Evolutionary conservation across 169 alveolate genomes (phyloP), one percentile per base, ranked within the genome.

Genomic region (Plasmodium gallinaceum): DNA sequence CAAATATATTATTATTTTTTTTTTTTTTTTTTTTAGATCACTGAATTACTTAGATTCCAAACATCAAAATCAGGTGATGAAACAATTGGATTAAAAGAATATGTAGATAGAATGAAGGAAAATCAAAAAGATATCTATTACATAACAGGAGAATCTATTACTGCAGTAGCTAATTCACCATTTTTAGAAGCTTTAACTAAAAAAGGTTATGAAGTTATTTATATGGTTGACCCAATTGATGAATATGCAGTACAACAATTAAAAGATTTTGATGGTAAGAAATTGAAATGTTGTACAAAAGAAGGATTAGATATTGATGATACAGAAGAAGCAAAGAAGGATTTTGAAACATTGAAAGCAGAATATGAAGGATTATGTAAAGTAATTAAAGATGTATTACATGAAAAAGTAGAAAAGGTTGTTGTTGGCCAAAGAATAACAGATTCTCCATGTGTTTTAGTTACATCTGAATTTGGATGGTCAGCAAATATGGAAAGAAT

Each of bases 401-500:
- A 98, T 69, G 99, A 98, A 90, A 99, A 99, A 96, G 99, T 99
- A 71, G 99, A 99, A 95, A 98, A 98, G 93, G 99, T 99, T 58
- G 95, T 96, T 2, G 97, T 98, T 32, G 97, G 99, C 66, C 94
- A 97, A 93, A 96, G 99, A 85, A 95, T 99, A 73, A 97, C 98
- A 48, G 99, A 98, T 88, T 98, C 99, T 20, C 99, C 99, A 54
- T 98, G 99, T 89, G 99, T 98, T 20, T 94, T 99, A 58, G 99
- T 98, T 57, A 98, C 99, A 45, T 97, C 99, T 71, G 99, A 99
- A 94, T 97, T 96, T 94, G 99, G 99, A 68, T 99, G 99, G 99
- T 96, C 99, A 74, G 99, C 99, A 48, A 99, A 99, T 96, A 99
- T 99, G 99, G 99, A 99, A 93, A 97, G 99, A 90, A 99, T 98